phyloP scores from a whole-genome alignment of 768 basidiomycete species.

The Russula earlei region DNA sequence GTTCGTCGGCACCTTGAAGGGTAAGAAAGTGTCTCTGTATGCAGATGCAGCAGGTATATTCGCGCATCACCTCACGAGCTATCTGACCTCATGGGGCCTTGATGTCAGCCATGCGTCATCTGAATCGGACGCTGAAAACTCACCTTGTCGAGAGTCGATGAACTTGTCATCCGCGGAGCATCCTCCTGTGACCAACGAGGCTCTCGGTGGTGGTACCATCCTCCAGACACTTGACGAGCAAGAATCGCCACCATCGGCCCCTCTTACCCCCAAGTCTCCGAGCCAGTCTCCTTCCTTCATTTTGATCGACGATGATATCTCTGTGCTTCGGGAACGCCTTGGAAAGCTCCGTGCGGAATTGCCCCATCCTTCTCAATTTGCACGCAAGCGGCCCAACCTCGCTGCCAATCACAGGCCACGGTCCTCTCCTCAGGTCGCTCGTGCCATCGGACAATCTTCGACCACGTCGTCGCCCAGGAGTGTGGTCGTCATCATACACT shows the following conservation, averaged over 20 bases:
- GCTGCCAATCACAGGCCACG: slow-evolving; percentile 60
- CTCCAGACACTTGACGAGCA: slow-evolving; percentile 19
- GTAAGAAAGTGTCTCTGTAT: slow-evolving; percentile 75
- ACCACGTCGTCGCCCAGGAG: slow-evolving; percentile 29
- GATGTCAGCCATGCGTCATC: slow-evolving; percentile 75
- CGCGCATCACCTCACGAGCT: slow-evolving; percentile 86
- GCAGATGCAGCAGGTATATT: slow-evolving; percentile 83
- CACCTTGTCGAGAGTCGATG: slow-evolving; percentile 21
- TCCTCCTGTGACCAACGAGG: slow-evolving; percentile 2
- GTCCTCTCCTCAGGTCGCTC: slow-evolving; percentile 73
- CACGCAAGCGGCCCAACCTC: slow-evolving; percentile 60
- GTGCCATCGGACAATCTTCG: slow-evolving; percentile 35
- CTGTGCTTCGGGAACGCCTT: slow-evolving; percentile 67
- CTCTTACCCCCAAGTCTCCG: slow-evolving; percentile 18
- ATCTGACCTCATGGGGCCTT: slow-evolving; percentile 92
- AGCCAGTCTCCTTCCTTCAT: slow-evolving; percentile 48
- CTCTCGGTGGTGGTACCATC: slow-evolving; percentile 2
- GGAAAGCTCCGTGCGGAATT: slow-evolving; percentile 54
- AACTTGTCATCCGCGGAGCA: not conserved
- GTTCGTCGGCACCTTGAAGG: slow-evolving; percentile 76
- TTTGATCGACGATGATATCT: slow-evolving; percentile 89
- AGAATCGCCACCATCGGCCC: slow-evolving; percentile 6
- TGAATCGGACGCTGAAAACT: slow-evolving; percentile 42
- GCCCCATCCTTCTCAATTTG: slow-evolving; percentile 31
- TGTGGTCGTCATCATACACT: slow-evolving; percentile 65